A percentile compares a stretch with the other conserved stretches of the same genome.
phyloP scores from a whole-genome alignment of 768 basidiomycete species.

The Pholiota molesta region DNA sequence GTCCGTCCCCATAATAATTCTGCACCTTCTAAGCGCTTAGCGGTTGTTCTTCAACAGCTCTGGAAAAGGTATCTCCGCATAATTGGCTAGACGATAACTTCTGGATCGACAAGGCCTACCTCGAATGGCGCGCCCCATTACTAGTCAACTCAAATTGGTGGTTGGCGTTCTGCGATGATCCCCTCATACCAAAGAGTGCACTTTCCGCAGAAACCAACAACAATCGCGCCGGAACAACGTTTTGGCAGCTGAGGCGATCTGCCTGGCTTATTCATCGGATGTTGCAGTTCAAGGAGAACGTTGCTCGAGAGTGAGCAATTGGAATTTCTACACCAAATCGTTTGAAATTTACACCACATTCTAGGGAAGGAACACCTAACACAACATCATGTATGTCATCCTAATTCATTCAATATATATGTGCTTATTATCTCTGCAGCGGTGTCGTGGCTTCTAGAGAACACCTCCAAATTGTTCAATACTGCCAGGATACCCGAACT shows the following conservation, averaged over 20 bases:
- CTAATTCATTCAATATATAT: not conserved
- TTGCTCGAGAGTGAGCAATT: constrained; percentile 55
- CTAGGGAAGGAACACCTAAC: constrained; percentile 45
- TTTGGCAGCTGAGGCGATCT: constrained; percentile 86
- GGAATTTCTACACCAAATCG: not conserved
- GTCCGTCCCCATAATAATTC: constrained; percentile 41
- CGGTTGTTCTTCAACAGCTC: constrained; percentile 47
- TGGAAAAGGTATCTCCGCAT: constrained; percentile 80
- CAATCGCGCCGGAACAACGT: constrained; percentile 52
- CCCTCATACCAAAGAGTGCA: constrained; percentile 52
- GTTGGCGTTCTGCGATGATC: constrained; percentile 83
- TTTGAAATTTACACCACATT: not conserved
- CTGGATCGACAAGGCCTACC: constrained; percentile 88
- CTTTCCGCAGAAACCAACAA: constrained; percentile 39
- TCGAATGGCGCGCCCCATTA: constrained; percentile 84
- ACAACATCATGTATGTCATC: constrained; percentile 62
- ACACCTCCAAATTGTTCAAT: constrained; percentile 70
- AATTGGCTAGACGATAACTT: constrained; percentile 97
- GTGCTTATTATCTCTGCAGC: constrained; percentile 11
- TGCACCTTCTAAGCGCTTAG: constrained; percentile 9
- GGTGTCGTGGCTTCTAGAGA: constrained; percentile 69
- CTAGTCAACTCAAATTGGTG: constrained; percentile 96
- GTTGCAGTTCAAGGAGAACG: constrained; percentile 68
- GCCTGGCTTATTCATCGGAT: constrained; percentile 79
- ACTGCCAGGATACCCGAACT: constrained; percentile 72